Evolutionary conservation across 108 stramenopile species (phyloP), one percentile per base, ranked within the genome.

Genomic region (Tribonema minus): DNA sequence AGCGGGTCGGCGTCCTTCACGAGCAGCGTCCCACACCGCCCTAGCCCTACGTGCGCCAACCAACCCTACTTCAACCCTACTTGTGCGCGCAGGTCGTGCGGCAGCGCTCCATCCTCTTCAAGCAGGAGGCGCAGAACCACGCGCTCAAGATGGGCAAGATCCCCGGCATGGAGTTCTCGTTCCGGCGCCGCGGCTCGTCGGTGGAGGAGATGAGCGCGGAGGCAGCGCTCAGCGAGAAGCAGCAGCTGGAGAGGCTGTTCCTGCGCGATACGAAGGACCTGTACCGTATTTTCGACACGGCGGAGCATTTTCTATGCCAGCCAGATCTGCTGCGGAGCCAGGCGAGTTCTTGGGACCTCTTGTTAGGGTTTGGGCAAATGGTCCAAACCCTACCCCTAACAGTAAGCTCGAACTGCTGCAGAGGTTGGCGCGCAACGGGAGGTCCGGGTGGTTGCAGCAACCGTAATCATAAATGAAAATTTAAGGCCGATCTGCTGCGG

Each of bases 91-190:
- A 63, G 39, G 74, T 75, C 31, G 23, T 66, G 32, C 33, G 34
- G 34, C 74, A 66, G 25, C 74, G 74, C 63, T 40, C 65, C 5
- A 41, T 20, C 3, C 38, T 54, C 27, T 75, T 75, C 29, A n/a
- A 66, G 41, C 32, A 29, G n/a, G 74, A 75, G 74, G 74, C 74
- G 26, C 37, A 26, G 26, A 75, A 23, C 62, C 64, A 38, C 64
- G 64, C 74, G 25, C 64, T n/a, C n/a, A n/a, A 64, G 34, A 75
- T 75, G 33, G 74, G 74, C 25, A 75, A 65, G 46, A 36, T 75
- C 39, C 74, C 74, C 9, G 58, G 58, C 58, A 70, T 70, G 54
- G 64, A 75, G 33, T 46, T 75, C 3, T 75, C 74, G 4, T 75
- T 66, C 59, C 28, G 74, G 36, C 64, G 74, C 33, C 64, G 74